A percentile compares a stretch with the other conserved stretches of the same genome.
Evolutionary conservation across 495 filamentous ascomycete species (phyloP).

Genomic region (Copromyces sp.): DNA sequence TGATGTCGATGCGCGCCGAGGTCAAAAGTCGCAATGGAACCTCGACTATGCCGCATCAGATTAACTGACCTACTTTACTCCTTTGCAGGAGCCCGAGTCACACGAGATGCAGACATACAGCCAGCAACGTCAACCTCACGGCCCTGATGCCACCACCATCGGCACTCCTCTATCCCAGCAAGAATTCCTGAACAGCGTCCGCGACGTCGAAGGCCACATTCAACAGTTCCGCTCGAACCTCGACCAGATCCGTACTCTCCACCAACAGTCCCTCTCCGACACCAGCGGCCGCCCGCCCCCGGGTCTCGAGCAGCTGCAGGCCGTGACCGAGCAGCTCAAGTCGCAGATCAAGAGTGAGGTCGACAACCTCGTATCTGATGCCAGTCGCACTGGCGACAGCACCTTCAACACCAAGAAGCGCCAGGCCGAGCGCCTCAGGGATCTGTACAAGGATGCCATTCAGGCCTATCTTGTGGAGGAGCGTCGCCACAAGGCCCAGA

Average conservation of each 20-base stretch:
- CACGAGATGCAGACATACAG: conserved; percentile 31
- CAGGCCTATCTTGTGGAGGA: conserved; percentile 56
- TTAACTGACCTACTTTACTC: not conserved
- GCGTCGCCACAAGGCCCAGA: conserved; percentile 50
- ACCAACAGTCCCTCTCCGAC: conserved; percentile 49
- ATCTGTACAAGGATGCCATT: conserved; percentile 52
- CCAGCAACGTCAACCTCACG: conserved; percentile 3
- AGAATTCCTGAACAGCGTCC: conserved; percentile 52
- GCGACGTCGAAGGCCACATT: conserved; percentile 48
- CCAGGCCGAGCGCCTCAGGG: conserved; percentile 55
- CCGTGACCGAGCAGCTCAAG: conserved; percentile 49
- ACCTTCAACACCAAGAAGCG: conserved; percentile 46
- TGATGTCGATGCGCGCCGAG: not conserved
- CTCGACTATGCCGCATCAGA: not conserved
- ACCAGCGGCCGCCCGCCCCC: conserved; percentile 37
- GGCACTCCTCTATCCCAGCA: conserved; percentile 34
- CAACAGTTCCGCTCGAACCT: conserved; percentile 43
- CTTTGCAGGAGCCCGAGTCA: conserved; percentile 18
- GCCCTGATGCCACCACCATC: conserved; percentile 16
- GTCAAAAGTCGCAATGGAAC: not conserved
- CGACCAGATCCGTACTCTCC: conserved; percentile 45
- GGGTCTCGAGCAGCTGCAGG: conserved; percentile 49
- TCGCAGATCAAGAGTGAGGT: conserved; percentile 57
- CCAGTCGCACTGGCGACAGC: conserved; percentile 43
- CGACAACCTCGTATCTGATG: conserved; percentile 54